Percentiles rank a stretch among this genome's conserved stretches.
These are phyloP conservation scores for Pseudomicrostroma phylloplanum DNA, from an alignment of 1,284 basidiomycete genomes.

Conservation along the genomic window DNA sequence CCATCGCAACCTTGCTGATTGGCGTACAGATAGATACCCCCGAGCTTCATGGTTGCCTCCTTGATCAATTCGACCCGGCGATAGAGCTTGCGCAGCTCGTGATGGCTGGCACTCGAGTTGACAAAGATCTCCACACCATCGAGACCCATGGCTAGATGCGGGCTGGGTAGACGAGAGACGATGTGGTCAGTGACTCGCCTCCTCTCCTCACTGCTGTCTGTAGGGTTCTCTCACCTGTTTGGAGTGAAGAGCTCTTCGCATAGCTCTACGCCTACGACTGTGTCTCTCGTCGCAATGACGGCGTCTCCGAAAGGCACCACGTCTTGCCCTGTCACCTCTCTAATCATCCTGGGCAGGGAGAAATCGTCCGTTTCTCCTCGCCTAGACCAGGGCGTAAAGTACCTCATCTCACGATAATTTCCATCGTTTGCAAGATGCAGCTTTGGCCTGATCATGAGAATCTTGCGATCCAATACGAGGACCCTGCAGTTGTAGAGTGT, in stretches of 20 bases:
- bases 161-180: slow-evolving; percentile 56
- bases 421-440: slow-evolving; percentile 99
- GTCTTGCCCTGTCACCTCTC: slow-evolving; percentile 80
- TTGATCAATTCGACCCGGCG: slow-evolving; percentile 88
- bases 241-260: slow-evolving; percentile 98
- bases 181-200: slow-evolving; percentile 1
- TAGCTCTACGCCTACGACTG: slow-evolving; percentile 88
- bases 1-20: slow-evolving; percentile 99
- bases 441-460: slow-evolving; percentile 89
- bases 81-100: slow-evolving; percentile 90
- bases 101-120: slow-evolving; percentile 93
- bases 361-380: slow-evolving; percentile 80
- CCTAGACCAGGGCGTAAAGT: slow-evolving; percentile 93
- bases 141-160: slow-evolving; percentile 91
- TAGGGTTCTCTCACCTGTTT: slow-evolving; percentile 60
- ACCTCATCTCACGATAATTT: slow-evolving; percentile 91
- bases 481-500: slow-evolving; percentile 95
- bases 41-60: slow-evolving; percentile 90
- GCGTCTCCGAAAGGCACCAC: slow-evolving; percentile 94
- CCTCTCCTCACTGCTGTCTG: neutral
- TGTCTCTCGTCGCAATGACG: slow-evolving; percentile 85
- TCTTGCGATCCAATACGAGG: slow-evolving; percentile 75
- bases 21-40: slow-evolving; percentile 92
- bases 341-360: slow-evolving; percentile 77
- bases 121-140: slow-evolving; percentile 98